Base-by-base conservation (phyloP, 352 stramenopile genomes). In the Globisporangium irregulare region DNA sequence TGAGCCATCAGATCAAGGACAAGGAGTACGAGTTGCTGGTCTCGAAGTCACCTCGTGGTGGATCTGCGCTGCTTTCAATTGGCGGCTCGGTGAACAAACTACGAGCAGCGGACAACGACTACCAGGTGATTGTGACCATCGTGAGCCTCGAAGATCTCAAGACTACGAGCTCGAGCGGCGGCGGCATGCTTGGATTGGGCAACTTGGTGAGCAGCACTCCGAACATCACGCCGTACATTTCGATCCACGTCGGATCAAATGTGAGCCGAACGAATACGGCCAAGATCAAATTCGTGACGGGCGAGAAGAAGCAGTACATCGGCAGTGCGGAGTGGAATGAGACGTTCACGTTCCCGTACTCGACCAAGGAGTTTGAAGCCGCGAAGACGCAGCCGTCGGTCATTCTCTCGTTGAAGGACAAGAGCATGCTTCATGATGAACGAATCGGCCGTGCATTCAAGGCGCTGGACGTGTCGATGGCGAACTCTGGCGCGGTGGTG, bases 161-260 rank as follows among this genome's bases (percentile, higher is more conserved):
- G n/a, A 73, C 90, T 4, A 87, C 78, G 15, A 89, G 78, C 41
- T 89, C 83, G 20, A 91, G 76, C 58, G 82, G 81, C 8, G 75
- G 86, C 50, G 84, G 86, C 6, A 74, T 92, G 73, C 78, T 94
- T 57, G 86, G 84, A 1, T 57, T 92, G 18, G 81, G 81, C 38
- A 94, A 92, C 48, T 32, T 95, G 55, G 87, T 90, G 22, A 92
- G 86, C 67, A 87, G 77, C 38, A 89, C 80, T 27, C 84, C 84
- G 24, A 94, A 94, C 64, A 84, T 95, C 29, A 84, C 86, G 32
- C 88, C 88, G 6, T 94, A 92, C 59, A 75, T 96, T 4, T 91
- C 83, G 7, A 75, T 94, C 20, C 82, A 91, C 57, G 79, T 94
- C 8, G 88, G 79, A n/a, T 79, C 87, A 68, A 83, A 76, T n/a